Conservation (phyloP, 2,329 filamentous ascomycete genomes). For the Paraphaeosphaeria sporulosa region DNA sequence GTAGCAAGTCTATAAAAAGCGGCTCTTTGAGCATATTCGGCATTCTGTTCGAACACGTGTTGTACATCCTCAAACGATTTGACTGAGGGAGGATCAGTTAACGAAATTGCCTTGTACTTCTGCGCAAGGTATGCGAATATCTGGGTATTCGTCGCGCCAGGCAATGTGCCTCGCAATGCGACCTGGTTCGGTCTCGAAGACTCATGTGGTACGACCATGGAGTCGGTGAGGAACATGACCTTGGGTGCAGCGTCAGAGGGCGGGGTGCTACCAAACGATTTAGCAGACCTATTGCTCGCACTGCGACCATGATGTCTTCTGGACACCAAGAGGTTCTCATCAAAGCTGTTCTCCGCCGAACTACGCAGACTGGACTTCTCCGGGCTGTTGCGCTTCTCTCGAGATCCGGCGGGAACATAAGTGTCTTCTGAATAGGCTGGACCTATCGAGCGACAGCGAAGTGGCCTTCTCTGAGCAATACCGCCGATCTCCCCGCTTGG, state of each 20-base stretch:
- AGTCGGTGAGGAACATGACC: conserved; percentile 60
- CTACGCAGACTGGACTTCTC: conserved; percentile 59
- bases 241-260: conserved; percentile 57
- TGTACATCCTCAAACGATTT: conserved; percentile 46
- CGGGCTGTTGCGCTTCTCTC: conserved; percentile 54
- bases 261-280: conserved; percentile 63
- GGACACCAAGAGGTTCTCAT: conserved; percentile 60
- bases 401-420: conserved; percentile 50
- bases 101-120: conserved; percentile 52
- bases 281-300: conserved; percentile 57
- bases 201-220: conserved; percentile 53
- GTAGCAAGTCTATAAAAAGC: conserved; percentile 62
- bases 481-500: conserved; percentile 64
- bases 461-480: conserved; percentile 61
- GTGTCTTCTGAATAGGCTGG: conserved; percentile 49
- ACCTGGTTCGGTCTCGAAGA: conserved; percentile 54
- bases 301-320: conserved; percentile 57
- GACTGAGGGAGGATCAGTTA: conserved; percentile 48
- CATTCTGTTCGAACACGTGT: conserved; percentile 61
- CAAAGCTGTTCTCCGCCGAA: conserved; percentile 64
- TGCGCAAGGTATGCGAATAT: conserved; percentile 53
- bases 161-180: conserved; percentile 58
- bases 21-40: conserved; percentile 59
- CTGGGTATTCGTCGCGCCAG: conserved; percentile 50
- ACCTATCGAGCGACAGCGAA: conserved; percentile 50